phyloP scores from a whole-genome alignment of 2,329 filamentous ascomycete genomes.

The Trichoderma sp. region DNA sequence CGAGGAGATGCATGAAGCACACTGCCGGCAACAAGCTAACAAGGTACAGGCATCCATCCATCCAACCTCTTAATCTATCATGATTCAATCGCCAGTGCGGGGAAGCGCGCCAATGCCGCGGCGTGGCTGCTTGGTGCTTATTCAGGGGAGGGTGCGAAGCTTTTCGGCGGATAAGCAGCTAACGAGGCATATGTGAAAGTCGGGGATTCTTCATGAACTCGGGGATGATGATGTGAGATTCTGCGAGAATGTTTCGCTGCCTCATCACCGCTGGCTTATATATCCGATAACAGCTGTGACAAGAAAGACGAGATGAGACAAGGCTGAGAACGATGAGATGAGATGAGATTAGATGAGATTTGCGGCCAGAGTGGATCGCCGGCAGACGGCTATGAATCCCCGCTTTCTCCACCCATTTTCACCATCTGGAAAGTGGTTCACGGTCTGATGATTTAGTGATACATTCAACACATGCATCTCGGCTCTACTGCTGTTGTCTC shows the following conservation, averaged over 20 bases:
- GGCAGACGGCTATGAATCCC: not conserved
- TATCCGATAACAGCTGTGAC: not conserved
- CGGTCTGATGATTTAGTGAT: not conserved
- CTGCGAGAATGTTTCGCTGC: not conserved
- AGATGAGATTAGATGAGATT: not conserved
- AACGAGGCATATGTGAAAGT: not conserved
- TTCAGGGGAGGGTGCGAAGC: not conserved
- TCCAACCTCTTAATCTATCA: not conserved
- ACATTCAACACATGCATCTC: not conserved
- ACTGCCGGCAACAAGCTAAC: not conserved
- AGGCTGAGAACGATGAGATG: not conserved
- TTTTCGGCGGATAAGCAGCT: not conserved
- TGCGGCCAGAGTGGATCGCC: not conserved
- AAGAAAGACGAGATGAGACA: not conserved
- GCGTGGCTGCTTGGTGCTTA: not conserved
- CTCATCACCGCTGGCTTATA: not conserved
- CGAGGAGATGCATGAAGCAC: not conserved
- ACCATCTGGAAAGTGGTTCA: not conserved
- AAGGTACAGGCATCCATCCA: not conserved
- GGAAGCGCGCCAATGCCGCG: slow-evolving; percentile 6
- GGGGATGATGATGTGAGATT: not conserved
- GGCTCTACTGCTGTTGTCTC: not conserved
- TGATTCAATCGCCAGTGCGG: slow-evolving; percentile 15
- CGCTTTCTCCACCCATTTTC: slow-evolving; percentile 11
- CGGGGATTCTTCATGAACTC: not conserved